phyloP scores from a whole-genome alignment of 768 basidiomycete species.

The Nidularia sp. region DNA sequence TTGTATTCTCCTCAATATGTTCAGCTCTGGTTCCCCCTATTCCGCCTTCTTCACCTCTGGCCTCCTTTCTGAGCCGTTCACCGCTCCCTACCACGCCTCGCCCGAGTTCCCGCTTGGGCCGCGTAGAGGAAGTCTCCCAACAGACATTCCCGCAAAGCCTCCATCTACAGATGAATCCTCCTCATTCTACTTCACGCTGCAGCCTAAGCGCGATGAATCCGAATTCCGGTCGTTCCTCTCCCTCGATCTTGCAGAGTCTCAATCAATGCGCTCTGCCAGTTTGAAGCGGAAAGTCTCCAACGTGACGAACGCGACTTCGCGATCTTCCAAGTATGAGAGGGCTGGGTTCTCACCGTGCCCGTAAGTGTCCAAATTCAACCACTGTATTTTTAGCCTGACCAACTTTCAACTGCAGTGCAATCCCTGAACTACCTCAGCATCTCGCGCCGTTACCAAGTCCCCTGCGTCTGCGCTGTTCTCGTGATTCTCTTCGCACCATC shows the following conservation, averaged over 20 bases:
- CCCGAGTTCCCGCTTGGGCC: constrained; percentile 13
- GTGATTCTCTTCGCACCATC: constrained; percentile 39
- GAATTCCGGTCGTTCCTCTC: constrained; percentile 61
- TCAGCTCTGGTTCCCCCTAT: constrained; percentile 44
- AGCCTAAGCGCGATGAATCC: constrained; percentile 31
- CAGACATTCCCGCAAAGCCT: constrained; percentile 13
- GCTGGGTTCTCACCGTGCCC: constrained; percentile 9
- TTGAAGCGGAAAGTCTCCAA: constrained; percentile 22
- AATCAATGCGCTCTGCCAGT: constrained; percentile 35
- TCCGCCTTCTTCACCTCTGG: constrained; percentile 67
- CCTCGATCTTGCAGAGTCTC: constrained; percentile 60
- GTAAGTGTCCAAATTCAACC: constrained; percentile 12
- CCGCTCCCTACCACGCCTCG: constrained; percentile 9
- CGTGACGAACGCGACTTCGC: constrained; percentile 8
- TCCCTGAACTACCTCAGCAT: constrained; percentile 12
- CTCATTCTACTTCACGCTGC: constrained; percentile 45
- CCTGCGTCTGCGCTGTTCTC: constrained; percentile 23
- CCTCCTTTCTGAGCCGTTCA: constrained; percentile 33
- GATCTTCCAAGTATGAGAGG: constrained; percentile 1
- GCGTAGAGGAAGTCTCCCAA: constrained; percentile 32
- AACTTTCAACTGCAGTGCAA: constrained; percentile 14
- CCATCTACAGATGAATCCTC: constrained; percentile 22
- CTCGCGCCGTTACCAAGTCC: constrained; percentile 11
- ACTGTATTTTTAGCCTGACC: background rate
- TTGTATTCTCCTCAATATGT: constrained; percentile 18